Percentiles rank a stretch among this genome's conserved stretches.
Evolutionary conservation across 495 filamentous ascomycete genomes (phyloP).

Genomic region (Letharia columbiana): DNA sequence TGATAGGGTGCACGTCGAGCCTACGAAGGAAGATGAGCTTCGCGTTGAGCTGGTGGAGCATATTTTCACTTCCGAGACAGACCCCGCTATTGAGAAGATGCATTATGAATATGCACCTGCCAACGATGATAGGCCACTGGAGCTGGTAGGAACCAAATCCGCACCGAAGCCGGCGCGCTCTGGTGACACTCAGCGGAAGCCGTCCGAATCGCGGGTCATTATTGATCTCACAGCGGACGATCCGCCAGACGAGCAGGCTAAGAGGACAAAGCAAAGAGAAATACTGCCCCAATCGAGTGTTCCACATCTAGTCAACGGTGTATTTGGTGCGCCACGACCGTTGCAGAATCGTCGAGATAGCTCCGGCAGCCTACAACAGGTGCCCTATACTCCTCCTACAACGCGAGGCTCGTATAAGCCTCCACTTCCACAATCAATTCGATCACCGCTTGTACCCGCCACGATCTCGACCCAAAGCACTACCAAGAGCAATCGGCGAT

Average conservation of each 20-base stretch:
- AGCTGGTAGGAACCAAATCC: neutral
- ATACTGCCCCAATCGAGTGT: neutral
- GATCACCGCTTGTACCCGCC: neutral
- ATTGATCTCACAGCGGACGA: constrained; percentile 7
- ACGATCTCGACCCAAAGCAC: neutral
- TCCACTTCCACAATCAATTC: neutral
- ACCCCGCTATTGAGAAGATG: neutral
- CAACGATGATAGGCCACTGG: neutral
- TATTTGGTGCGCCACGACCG: neutral
- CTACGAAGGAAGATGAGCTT: neutral
- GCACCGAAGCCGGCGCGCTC: neutral
- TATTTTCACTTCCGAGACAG: neutral
- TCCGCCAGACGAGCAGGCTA: neutral
- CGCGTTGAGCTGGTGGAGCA: neutral
- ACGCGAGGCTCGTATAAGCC: neutral
- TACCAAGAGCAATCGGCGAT: neutral
- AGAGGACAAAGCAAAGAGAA: neutral
- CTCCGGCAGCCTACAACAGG: neutral
- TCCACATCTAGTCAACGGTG: neutral
- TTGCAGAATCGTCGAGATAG: neutral
- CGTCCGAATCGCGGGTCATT: neutral
- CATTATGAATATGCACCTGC: neutral
- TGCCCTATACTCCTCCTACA: neutral
- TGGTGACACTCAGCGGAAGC: neutral
- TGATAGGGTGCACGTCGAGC: neutral